These are phyloP conservation scores for Coniosporium tulheliwenetii DNA, from an alignment of 2,329 filamentous ascomycete species.

Conservation along the genomic window DNA sequence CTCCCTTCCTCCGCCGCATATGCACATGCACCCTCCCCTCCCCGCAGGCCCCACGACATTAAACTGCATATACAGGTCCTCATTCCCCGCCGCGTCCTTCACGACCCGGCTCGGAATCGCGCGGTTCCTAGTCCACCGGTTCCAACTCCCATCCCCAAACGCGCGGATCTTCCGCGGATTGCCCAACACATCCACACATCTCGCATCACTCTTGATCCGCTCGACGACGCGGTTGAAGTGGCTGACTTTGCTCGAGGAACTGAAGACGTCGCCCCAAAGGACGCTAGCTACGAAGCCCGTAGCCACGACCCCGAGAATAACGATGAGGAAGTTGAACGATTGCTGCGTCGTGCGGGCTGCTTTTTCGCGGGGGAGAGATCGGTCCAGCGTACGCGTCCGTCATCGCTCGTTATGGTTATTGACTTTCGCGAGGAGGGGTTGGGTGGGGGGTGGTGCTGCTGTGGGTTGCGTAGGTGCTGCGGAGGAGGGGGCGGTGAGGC, in stretches of 20 bases:
- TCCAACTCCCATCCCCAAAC: conserved; percentile 65
- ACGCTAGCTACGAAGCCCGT: conserved; percentile 62
- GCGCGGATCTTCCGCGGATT: conserved; percentile 54
- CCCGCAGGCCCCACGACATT: conserved; percentile 67
- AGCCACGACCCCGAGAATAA: conserved; percentile 51
- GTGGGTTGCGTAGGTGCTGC: conserved; percentile 4
- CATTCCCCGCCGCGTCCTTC: conserved; percentile 58
- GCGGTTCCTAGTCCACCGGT: conserved; percentile 59
- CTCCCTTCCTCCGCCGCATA: conserved; percentile 51
- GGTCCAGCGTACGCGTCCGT: conserved; percentile 67
- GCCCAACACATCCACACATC: conserved; percentile 60
- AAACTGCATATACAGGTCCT: conserved; percentile 77
- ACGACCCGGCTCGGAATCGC: conserved; percentile 43
- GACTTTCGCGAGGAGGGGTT: conserved; percentile 42
- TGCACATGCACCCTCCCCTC: conserved; percentile 63
- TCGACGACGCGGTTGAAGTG: conserved; percentile 81
- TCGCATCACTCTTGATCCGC: conserved; percentile 55
- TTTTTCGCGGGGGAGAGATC: conserved; percentile 65
- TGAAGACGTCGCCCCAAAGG: conserved; percentile 70
- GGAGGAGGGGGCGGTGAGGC: neutral
- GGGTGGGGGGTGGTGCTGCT: conserved; percentile 11
- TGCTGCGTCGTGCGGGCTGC: conserved; percentile 76
- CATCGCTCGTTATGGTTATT: conserved; percentile 75
- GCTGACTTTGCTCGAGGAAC: conserved; percentile 61
- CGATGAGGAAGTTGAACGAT: conserved; percentile 70